These are phyloP conservation scores for Phycomyces blakesleeanus DNA, from an alignment of 192 early-diverging fungal species.

Conservation along the genomic window DNA sequence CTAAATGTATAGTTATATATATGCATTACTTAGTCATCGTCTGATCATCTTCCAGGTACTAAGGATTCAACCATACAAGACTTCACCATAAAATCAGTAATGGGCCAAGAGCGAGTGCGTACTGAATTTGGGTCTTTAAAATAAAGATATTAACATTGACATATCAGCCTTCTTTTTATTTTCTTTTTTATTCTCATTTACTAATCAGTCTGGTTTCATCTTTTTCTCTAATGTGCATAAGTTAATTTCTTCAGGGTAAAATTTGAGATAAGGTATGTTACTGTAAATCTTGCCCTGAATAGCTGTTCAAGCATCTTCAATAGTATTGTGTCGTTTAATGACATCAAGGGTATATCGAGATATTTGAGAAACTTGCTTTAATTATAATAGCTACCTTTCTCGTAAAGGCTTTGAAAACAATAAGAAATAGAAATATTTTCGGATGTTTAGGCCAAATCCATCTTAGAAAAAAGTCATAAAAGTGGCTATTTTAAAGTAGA, in stretches of 20 bases:
- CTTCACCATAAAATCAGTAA: constrained; percentile 80
- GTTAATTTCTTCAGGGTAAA: constrained; percentile 85
- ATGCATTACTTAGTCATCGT: too few species aligned
- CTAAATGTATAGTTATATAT: too few species aligned
- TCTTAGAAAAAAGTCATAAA: too few species aligned
- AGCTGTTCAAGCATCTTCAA: constrained; percentile 88
- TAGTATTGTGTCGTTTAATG: constrained; percentile 69
- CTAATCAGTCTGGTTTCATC: constrained; percentile 88
- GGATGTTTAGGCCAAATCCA: too few species aligned
- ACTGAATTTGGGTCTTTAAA: constrained; percentile 38
- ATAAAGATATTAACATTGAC: too few species aligned
- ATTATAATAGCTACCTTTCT: too few species aligned
- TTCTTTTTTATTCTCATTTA: constrained; percentile 29
- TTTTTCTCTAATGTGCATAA: constrained; percentile 80
- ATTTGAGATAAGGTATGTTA: constrained; percentile 84
- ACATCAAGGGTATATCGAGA: constrained; percentile 68
- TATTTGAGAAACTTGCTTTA: constrained; percentile 56
- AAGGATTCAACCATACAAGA: constrained; percentile 71
- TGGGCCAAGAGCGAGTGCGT: constrained; percentile 90
- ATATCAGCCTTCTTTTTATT: not conserved
- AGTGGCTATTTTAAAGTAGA: too few species aligned
- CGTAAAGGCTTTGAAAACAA: too few species aligned
- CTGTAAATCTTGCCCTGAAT: constrained; percentile 91
- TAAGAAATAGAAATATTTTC: too few species aligned
- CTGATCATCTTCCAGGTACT: too few species aligned